Conservation (phyloP, 148 eudicot species). For the Chenopodium berlandieri region DNA sequence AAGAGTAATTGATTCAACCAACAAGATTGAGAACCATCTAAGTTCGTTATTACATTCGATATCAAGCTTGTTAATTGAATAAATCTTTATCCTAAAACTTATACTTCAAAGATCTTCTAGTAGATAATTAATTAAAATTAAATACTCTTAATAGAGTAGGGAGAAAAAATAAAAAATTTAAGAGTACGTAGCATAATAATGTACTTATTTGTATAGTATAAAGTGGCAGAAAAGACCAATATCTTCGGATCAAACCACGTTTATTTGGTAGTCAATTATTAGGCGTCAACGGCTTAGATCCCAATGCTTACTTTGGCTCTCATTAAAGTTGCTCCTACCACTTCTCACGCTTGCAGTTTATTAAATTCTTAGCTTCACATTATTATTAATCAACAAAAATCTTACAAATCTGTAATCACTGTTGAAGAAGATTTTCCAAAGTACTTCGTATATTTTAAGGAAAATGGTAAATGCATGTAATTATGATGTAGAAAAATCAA, state of each 20-base stretch:
- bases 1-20: too few relatives aligned
- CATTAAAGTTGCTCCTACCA: slow-evolving; percentile 4
- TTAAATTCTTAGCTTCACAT: background rate
- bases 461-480: background rate
- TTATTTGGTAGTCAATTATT: slow-evolving; percentile 18
- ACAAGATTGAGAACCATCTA: too few relatives aligned
- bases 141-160: too few relatives aligned
- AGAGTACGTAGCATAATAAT: background rate
- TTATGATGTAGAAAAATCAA: background rate
- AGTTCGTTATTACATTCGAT: too few relatives aligned
- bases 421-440: background rate
- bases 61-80: too few relatives aligned
- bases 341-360: background rate
- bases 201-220: background rate
- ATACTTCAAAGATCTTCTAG: too few relatives aligned
- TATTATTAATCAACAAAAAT: background rate
- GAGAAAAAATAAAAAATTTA: too few relatives aligned
- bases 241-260: slow-evolving; percentile 25
- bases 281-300: slow-evolving; percentile 35
- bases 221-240: background rate
- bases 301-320: slow-evolving; percentile 20
- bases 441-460: background rate
- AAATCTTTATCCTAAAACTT: too few relatives aligned
- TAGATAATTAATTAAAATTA: too few relatives aligned
- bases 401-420: background rate